These are phyloP conservation scores for Trichoderma sp. DNA, from an alignment of 2,329 filamentous ascomycete species.

Conservation along the genomic window DNA sequence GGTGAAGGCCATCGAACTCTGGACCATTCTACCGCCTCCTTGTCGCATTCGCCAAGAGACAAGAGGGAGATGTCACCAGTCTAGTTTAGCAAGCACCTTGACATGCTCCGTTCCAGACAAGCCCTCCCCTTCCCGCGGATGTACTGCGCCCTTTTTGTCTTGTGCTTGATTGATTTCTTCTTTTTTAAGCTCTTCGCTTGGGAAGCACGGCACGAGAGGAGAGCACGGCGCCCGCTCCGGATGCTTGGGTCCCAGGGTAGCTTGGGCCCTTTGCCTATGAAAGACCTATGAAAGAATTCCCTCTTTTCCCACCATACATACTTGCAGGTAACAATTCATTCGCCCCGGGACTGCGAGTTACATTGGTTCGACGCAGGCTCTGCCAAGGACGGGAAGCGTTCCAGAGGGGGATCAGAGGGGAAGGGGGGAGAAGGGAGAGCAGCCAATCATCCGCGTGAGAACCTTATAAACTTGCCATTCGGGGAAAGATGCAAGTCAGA, in stretches of 20 bases:
- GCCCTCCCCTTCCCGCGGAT: not conserved
- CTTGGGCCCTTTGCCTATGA: not conserved
- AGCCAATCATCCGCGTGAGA: slow-evolving; percentile 14
- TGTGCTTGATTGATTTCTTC: not conserved
- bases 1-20: slow-evolving; percentile 3
- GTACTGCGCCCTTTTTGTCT: slow-evolving; percentile 4
- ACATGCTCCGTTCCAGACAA: not conserved
- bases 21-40: not conserved
- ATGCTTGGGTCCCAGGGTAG: not conserved
- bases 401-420: not conserved
- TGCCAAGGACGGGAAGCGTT: not conserved
- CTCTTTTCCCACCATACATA: not conserved
- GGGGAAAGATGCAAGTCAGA: slow-evolving; percentile 15
- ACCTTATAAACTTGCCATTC: slow-evolving; percentile 18
- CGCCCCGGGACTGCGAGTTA: not conserved
- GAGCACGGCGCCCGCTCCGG: not conserved
- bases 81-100: slow-evolving; percentile 2
- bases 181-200: slow-evolving; percentile 7
- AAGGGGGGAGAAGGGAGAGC: not conserved
- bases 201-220: slow-evolving; percentile 1
- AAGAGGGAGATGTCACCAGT: slow-evolving; percentile 8
- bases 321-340: not conserved
- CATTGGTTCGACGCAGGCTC: not conserved
- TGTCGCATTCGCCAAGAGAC: not conserved
- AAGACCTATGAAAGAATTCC: not conserved